Percentiles rank a stretch among this genome's conserved stretches.
Evolutionary conservation across 352 stramenopile genomes (phyloP).

Genomic region (Pythium aphanidermatum): DNA sequence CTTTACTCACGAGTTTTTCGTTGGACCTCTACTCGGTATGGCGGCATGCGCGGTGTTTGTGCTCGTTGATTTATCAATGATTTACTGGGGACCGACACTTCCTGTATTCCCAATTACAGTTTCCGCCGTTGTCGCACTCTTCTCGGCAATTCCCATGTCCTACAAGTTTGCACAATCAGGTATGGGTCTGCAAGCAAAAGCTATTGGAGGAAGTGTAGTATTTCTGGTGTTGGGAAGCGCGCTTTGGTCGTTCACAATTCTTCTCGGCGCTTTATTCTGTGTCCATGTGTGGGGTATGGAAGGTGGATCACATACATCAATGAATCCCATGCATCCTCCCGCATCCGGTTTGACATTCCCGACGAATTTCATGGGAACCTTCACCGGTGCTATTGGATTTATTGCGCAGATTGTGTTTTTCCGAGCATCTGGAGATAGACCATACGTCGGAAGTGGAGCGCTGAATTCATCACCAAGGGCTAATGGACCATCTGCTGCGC

Average conservation of each 20-base stretch:
- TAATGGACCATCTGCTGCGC: background rate
- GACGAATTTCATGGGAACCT: constrained; percentile 38
- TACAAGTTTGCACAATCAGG: constrained; percentile 33
- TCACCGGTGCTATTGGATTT: constrained; percentile 42
- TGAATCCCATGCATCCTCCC: background rate
- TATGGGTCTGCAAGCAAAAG: constrained; percentile 25
- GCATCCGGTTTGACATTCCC: background rate
- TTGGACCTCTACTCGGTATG: constrained; percentile 35
- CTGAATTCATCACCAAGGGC: background rate
- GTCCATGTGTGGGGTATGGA: constrained; percentile 36
- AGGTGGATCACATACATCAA: background rate
- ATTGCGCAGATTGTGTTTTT: constrained; percentile 41
- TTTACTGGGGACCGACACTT: constrained; percentile 34
- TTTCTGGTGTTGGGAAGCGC: constrained; percentile 44
- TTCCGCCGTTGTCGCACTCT: constrained; percentile 39
- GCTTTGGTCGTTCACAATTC: constrained; percentile 52
- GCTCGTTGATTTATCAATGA: constrained; percentile 39
- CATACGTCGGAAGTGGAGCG: background rate
- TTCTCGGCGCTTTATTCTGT: constrained; percentile 39
- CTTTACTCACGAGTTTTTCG: constrained; percentile 28
- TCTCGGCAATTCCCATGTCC: constrained; percentile 43
- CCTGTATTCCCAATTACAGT: constrained; percentile 40
- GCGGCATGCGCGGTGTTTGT: constrained; percentile 38
- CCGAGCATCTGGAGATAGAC: constrained; percentile 21
- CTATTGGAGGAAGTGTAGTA: constrained; percentile 35